Conservation (phyloP, 352 stramenopile genomes). For the Thraustotheca clavata region DNA sequence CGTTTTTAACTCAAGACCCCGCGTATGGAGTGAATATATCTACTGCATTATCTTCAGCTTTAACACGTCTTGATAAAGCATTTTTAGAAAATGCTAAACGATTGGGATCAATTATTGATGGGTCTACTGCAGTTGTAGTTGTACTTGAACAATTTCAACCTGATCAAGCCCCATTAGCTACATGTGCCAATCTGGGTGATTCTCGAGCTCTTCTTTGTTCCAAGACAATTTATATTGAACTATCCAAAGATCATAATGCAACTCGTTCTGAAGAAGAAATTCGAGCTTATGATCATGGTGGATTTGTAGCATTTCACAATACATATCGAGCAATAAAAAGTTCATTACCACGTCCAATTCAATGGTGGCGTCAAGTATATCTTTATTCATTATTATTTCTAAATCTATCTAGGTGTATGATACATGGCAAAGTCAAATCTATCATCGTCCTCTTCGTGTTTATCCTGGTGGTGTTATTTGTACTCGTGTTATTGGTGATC, state of each 20-base stretch:
- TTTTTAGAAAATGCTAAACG: conserved; percentile 4
- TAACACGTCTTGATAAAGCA: not conserved
- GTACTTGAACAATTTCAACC: not conserved
- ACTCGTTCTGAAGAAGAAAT: not conserved
- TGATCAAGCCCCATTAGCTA: not conserved
- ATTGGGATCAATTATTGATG: not conserved
- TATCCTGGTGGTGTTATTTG: conserved; percentile 13
- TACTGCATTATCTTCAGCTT: not conserved
- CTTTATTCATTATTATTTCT: not conserved
- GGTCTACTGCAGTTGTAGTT: not conserved
- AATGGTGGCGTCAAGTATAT: not conserved
- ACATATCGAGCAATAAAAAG: not conserved
- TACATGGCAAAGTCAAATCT: not conserved
- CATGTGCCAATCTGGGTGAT: conserved; percentile 12
- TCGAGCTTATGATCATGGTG: conserved; percentile 8
- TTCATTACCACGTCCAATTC: not conserved
- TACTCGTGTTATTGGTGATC: conserved; percentile 3
- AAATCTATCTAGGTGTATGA: conserved; percentile 1
- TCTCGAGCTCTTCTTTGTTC: not conserved
- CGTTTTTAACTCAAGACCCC: not conserved
- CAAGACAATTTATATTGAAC: not conserved
- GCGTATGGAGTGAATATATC: not conserved
- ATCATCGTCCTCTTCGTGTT: conserved; percentile 1
- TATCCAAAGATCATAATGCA: conserved; percentile 8
- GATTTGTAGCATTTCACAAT: conserved; percentile 13